phyloP scores from a whole-genome alignment of 192 early-diverging fungal genomes.

The Coemansia reversa region DNA sequence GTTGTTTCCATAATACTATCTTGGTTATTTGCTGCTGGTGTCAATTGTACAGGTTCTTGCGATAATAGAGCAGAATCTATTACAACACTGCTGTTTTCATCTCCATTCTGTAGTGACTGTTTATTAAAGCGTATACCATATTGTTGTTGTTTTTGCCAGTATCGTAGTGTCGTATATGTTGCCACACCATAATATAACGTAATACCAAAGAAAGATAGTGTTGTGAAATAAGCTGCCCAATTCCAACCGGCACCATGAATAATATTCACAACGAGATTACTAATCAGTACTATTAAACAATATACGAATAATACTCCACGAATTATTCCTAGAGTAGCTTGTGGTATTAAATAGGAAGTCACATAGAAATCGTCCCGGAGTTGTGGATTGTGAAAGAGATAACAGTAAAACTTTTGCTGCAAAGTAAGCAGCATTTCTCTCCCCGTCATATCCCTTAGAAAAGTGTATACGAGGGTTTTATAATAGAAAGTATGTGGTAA shows the following conservation, averaged over 20 bases:
- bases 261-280: slow-evolving; percentile 38
- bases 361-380: slow-evolving; percentile 32
- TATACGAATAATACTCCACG: slow-evolving; percentile 26
- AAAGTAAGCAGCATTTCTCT: background rate
- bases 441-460: background rate
- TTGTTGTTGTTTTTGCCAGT: background rate
- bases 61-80: no score
- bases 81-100: no score
- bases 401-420: slow-evolving; percentile 16
- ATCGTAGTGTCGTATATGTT: slow-evolving; percentile 15
- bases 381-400: slow-evolving; percentile 32
- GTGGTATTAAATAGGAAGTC: slow-evolving; percentile 43
- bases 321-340: slow-evolving; percentile 6
- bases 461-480: no score
- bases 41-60: no score
- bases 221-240: slow-evolving; percentile 52
- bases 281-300: slow-evolving; percentile 33
- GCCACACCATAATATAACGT: slow-evolving; percentile 44
- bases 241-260: slow-evolving; percentile 44
- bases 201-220: slow-evolving; percentile 43
- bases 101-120: no score
- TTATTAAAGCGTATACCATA: background rate
- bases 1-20: no score
- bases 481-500: no score
- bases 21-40: no score